Evolutionary conservation across 2,329 filamentous ascomycete species (phyloP).

Genomic region (Ceratocystis colombiana): DNA sequence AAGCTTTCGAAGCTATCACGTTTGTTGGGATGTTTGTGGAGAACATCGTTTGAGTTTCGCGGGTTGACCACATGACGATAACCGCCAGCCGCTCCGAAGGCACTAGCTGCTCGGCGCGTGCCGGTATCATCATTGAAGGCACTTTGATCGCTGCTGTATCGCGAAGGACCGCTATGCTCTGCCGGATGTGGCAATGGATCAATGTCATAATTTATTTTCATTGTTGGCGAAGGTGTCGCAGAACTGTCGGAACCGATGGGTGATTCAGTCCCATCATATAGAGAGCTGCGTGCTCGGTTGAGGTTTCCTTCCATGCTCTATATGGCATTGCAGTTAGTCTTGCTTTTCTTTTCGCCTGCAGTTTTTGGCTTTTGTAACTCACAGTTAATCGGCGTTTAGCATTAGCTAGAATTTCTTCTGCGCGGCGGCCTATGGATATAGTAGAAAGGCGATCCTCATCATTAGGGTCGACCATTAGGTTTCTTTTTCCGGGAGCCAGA

Average conservation of each 20-base stretch:
- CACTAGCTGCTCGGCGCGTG: constrained; percentile 51
- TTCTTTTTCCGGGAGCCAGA: constrained; percentile 29
- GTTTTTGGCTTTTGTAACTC: constrained; percentile 33
- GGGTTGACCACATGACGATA: constrained; percentile 39
- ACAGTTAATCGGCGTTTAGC: constrained; percentile 83
- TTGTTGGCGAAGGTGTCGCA: constrained; percentile 42
- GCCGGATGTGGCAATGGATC: constrained; percentile 27
- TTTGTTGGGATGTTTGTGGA: constrained; percentile 21
- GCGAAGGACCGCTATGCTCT: constrained; percentile 39
- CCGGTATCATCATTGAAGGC: constrained; percentile 30
- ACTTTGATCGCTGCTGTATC: constrained; percentile 51
- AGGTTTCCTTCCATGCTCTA: constrained; percentile 93
- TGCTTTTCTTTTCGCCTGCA: constrained; percentile 25
- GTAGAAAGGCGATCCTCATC: constrained; percentile 58
- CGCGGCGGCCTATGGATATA: constrained; percentile 65
- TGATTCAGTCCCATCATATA: constrained; percentile 40
- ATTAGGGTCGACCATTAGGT: constrained; percentile 28
- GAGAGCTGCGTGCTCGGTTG: constrained; percentile 61
- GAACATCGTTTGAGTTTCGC: constrained; percentile 23
- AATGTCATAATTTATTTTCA: constrained; percentile 32
- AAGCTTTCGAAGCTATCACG: constrained; percentile 33
- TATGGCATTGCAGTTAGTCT: constrained; percentile 24
- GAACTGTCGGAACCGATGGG: constrained; percentile 39
- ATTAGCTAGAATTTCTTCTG: constrained; percentile 84
- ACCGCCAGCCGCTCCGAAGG: constrained; percentile 49